Base-by-base conservation (phyloP, 768 basidiomycete species). In the Galerina marginata region DNA sequence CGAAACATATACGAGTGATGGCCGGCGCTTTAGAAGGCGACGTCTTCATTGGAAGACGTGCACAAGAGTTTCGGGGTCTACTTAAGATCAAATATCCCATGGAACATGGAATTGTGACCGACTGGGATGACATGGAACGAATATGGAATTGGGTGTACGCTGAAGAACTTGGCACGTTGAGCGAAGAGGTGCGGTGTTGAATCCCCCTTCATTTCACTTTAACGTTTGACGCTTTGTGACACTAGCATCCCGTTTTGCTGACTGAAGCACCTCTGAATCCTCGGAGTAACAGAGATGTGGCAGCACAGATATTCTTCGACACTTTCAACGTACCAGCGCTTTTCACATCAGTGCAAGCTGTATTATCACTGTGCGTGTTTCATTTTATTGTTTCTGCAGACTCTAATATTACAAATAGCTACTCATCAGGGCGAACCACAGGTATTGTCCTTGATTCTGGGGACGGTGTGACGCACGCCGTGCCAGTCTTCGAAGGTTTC, bases 41-140 rank as follows among this genome's bases (percentile, higher is more conserved):
- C 72, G 87, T 92, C 47, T 99, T 98, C 77, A 98, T 99, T 59
- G 97, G 97, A 2, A 83, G 91, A 69, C 88, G 90, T 65, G 97
- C 97, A 15, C 96, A 99, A 76, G 97, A 99, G 70, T 91, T 95
- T 65, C 83, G 97, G 55, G 97, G 97, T 9, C 80, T 99, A 65
- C 81, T 99, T 66, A 96, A 96, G 83, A 96, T 99, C 69, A 96
- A 96, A 75, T 99, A 99, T 72, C 97, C 97, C 26, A 98, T 99
- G 90, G 94, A 96, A 73, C 97, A 99, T 74, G 97, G 97, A 11
- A 95, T 99, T 60, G 97, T 99, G 9, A 96, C 93, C 39, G 94
- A 99, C 79, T 99, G 97, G 96, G 97, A 99, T 72, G 97, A 99
- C 72, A 99, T 99, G 97, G 97, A 99, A 74, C 88, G 93, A 61